Percentiles rank a stretch among this genome's conserved stretches.
These are phyloP conservation scores for Paratinospora sagittata DNA, from an alignment of 164 flowering plant species.

Conservation along the genomic window DNA sequence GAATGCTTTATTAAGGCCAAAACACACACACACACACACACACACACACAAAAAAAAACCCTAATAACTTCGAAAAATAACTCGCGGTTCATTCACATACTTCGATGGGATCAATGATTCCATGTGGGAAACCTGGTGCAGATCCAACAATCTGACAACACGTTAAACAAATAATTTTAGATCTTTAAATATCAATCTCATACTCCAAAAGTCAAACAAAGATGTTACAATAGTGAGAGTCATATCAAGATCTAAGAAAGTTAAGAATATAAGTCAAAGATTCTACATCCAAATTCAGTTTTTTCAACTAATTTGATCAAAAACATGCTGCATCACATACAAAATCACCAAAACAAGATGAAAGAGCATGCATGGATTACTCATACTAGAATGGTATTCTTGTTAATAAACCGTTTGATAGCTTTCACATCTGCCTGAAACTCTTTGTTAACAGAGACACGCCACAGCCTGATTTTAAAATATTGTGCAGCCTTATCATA, in stretches of 20 bases:
- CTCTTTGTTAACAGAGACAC: conserved; percentile 81
- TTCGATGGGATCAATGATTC: conserved; percentile 92
- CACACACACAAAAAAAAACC: no score
- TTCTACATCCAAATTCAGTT: not conserved
- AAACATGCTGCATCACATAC: not conserved
- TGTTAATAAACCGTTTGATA: conserved; percentile 56
- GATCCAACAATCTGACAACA: conserved; percentile 89
- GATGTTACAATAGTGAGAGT: not conserved
- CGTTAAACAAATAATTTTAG: conserved; percentile 3
- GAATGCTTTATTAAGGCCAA: no score
- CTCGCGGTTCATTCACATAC: conserved; percentile 41
- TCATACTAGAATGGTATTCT: conserved; percentile 76
- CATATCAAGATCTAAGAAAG: not conserved
- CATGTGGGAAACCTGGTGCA: conserved; percentile 98
- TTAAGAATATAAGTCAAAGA: not conserved
- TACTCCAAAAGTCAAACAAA: not conserved
- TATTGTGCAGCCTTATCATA: conserved; percentile 98
- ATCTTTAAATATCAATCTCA: not conserved
- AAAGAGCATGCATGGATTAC: not conserved
- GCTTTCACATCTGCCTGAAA: conserved; percentile 83
- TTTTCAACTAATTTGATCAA: not conserved
- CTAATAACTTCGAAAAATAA: no score
- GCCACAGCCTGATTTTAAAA: conserved; percentile 88
- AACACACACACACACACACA: no score
- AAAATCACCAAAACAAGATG: not conserved